Conservation (phyloP, 225 moss, liverwort and hornwort species). For the Pseudisothecium myosuroides region DNA sequence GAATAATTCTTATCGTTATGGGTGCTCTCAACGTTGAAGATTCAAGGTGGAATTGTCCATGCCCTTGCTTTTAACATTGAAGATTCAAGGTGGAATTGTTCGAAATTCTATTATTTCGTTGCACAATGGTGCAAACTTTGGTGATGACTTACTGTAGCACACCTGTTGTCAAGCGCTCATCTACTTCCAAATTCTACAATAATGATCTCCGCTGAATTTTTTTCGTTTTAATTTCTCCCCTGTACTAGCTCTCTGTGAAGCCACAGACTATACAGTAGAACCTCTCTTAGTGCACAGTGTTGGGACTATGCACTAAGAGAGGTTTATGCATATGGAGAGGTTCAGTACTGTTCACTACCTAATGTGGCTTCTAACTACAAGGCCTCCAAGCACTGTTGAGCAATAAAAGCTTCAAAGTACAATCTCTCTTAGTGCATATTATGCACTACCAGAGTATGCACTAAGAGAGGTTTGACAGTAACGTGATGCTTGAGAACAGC, state of each 20-base stretch:
- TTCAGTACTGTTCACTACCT: no score
- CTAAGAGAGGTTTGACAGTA: no score
- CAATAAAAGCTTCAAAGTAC: no score
- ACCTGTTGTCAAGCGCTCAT: neutral
- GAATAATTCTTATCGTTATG: conserved; percentile 15
- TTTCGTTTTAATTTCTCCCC: neutral
- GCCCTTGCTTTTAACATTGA: no score
- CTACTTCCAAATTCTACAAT: neutral
- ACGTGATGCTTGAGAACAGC: neutral
- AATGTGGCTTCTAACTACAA: no score
- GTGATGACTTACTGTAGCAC: neutral
- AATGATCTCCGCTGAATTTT: neutral
- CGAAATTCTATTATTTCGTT: neutral
- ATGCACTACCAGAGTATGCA: no score
- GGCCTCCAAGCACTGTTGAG: no score
- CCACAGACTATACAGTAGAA: neutral
- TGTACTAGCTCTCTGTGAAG: neutral
- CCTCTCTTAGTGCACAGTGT: no score
- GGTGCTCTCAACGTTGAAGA: conserved; percentile 31
- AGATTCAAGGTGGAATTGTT: no score
- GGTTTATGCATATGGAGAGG: no score
- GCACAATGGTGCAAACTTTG: neutral
- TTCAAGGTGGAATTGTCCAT: conserved; percentile 22
- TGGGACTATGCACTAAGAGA: no score
- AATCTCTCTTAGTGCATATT: no score